A percentile compares a stretch with the other conserved stretches of the same genome.
Conservation (phyloP, 2,329 filamentous ascomycete species). For the Pezicula rhizophila region DNA sequence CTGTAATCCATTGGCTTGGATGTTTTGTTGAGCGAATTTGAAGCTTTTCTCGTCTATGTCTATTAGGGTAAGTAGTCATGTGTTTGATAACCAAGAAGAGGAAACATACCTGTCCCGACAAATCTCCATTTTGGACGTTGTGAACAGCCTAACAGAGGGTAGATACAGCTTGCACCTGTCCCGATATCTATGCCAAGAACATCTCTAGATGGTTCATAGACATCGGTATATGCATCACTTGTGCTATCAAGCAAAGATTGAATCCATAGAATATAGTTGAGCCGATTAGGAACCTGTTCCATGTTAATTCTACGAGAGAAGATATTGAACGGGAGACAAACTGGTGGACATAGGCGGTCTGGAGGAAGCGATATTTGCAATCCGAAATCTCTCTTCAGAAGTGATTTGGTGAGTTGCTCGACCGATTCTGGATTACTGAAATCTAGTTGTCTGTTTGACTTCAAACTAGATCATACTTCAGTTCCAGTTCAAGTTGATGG, state of each 20-base stretch:
- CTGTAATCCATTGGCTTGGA: constrained; percentile 58
- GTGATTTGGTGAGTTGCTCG: constrained; percentile 73
- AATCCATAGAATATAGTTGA: constrained; percentile 89
- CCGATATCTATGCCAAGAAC: constrained; percentile 77
- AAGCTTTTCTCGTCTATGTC: constrained; percentile 74
- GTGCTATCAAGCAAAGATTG: constrained; percentile 70
- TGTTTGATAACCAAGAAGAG: constrained; percentile 3
- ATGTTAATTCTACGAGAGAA: no score
- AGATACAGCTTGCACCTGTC: constrained; percentile 87
- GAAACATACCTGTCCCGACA: constrained; percentile 53
- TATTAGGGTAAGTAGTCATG: constrained; percentile 27
- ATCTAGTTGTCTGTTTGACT: constrained; percentile 58
- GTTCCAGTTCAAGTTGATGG: constrained; percentile 3
- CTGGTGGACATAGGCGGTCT: constrained; percentile 81
- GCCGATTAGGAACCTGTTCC: constrained; percentile 60
- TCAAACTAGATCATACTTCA: constrained; percentile 33
- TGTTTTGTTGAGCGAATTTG: constrained; percentile 59
- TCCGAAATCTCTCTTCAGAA: constrained; percentile 71
- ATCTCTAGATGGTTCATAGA: constrained; percentile 47
- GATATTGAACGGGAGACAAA: constrained; percentile 32
- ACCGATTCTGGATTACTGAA: constrained; percentile 75
- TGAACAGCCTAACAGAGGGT: constrained; percentile 72
- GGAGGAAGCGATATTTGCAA: constrained; percentile 64
- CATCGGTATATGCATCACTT: constrained; percentile 34
- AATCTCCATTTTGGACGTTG: constrained; percentile 68